phyloP scores from a whole-genome alignment of 139 green algal species.

The Ettlia oleoabundans region DNA sequence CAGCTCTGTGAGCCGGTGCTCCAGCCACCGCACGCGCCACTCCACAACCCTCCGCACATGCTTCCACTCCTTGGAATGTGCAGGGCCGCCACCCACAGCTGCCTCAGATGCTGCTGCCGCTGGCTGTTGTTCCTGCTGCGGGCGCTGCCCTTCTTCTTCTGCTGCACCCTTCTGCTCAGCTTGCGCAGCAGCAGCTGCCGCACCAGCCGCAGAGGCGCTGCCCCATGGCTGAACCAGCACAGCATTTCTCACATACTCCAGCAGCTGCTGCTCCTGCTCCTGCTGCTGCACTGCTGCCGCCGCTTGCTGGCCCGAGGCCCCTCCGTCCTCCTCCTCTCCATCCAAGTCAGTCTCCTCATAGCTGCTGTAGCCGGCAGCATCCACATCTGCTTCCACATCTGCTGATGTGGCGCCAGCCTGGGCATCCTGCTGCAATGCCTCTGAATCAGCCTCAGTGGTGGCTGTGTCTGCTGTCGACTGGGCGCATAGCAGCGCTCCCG shows the following conservation, averaged over 20 bases:
- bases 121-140: constrained; percentile 3
- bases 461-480: constrained; percentile 35
- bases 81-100: background rate
- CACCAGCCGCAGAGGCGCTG: background rate
- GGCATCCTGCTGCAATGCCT: constrained; percentile 1
- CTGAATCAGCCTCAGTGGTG: constrained; percentile 6
- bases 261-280: constrained; percentile 5
- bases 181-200: background rate
- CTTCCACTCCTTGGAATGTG: constrained; percentile 4
- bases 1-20: constrained; percentile 52
- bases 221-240: constrained; percentile 24
- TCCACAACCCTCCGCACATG: constrained; percentile 30
- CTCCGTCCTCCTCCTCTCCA: background rate
- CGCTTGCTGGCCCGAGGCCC: background rate
- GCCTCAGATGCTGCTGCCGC: background rate
- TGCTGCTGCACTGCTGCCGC: background rate
- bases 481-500: background rate
- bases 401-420: background rate
- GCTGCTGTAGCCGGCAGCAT: constrained; percentile 48
- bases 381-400: background rate
- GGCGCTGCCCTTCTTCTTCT: constrained; percentile 5
- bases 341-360: constrained; percentile 53
- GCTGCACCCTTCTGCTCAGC: background rate
- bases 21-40: constrained; percentile 59
- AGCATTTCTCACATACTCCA: background rate